Evolutionary conservation across 2,329 filamentous ascomycete genomes (phyloP).

Genomic region (Alternaria ventricosa): DNA sequence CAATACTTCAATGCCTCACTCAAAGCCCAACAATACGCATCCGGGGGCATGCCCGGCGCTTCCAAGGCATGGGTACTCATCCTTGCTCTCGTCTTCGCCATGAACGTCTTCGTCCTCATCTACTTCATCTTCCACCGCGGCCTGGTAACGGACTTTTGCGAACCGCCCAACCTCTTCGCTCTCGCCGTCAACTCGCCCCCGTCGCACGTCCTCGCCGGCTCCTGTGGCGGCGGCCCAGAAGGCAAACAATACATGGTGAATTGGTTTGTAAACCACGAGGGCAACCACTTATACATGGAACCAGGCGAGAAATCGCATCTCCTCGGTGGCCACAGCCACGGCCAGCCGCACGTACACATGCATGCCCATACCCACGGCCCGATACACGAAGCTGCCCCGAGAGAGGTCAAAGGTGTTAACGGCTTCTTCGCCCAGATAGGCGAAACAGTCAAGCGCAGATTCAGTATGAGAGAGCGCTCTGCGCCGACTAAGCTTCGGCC

Average conservation of each 20-base stretch:
- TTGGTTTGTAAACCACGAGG: conserved; percentile 56
- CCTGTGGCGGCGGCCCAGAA: conserved; percentile 63
- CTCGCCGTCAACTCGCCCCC: conserved; percentile 72
- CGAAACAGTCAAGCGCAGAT: conserved; percentile 9
- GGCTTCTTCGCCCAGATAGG: conserved; percentile 6
- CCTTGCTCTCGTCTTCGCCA: conserved; percentile 68
- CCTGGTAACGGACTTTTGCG: conserved; percentile 78
- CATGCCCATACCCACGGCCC: conserved; percentile 12
- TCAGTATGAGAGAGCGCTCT: conserved; percentile 20
- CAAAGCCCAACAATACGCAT: conserved; percentile 72
- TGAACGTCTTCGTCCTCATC: conserved; percentile 69
- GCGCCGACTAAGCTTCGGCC: conserved; percentile 21
- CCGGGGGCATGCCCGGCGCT: conserved; percentile 66
- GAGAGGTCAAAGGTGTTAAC: neutral
- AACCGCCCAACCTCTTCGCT: conserved; percentile 77
- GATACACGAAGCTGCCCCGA: neutral
- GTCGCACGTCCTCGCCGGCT: conserved; percentile 59
- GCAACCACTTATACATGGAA: conserved; percentile 62
- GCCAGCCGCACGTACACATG: conserved; percentile 16
- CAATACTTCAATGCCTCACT: conserved; percentile 70
- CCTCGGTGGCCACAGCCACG: conserved; percentile 13
- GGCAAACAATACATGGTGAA: conserved; percentile 56
- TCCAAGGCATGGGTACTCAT: conserved; percentile 72
- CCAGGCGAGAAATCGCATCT: conserved; percentile 45
- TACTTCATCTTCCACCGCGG: conserved; percentile 67